Conservation (phyloP, 495 filamentous ascomycete genomes). For the Apodospora peruviana region DNA sequence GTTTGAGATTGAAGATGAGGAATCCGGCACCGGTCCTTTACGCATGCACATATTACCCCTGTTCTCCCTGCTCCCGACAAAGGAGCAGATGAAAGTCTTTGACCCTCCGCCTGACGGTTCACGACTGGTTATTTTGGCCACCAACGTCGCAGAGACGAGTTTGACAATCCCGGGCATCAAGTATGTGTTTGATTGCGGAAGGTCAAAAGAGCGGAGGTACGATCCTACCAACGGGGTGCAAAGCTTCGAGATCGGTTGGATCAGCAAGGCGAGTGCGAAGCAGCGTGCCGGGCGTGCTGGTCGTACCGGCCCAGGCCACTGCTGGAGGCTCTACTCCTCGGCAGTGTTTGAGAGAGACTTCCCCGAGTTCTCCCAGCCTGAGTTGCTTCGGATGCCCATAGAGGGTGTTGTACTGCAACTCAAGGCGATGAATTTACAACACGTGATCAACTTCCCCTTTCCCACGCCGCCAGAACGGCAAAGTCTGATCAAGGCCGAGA, state of each 20-base stretch:
- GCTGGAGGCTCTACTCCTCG: conserved; percentile 88
- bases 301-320: conserved; percentile 92
- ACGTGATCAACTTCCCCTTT: conserved; percentile 95
- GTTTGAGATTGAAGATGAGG: conserved; percentile 55
- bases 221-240: conserved; percentile 83
- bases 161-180: conserved; percentile 93
- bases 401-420: conserved; percentile 90
- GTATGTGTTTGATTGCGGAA: conserved; percentile 91
- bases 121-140: conserved; percentile 85
- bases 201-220: conserved; percentile 86
- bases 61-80: conserved; percentile 90
- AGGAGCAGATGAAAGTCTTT: conserved; percentile 91
- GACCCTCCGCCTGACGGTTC: conserved; percentile 78
- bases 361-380: conserved; percentile 75
- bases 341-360: conserved; percentile 93
- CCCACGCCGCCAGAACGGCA: conserved; percentile 82
- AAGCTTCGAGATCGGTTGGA: conserved; percentile 92
- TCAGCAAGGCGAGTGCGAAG: conserved; percentile 92
- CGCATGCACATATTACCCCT: conserved; percentile 82
- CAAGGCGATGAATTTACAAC: conserved; percentile 89
- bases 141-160: conserved; percentile 95
- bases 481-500: conserved; percentile 80
- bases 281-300: conserved; percentile 94
- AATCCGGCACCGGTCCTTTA: conserved; percentile 50
- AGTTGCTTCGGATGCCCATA: conserved; percentile 87